Evolutionary conservation across 1,284 basidiomycete species (phyloP).

Genomic region (Boletellus dicymbophilus): DNA sequence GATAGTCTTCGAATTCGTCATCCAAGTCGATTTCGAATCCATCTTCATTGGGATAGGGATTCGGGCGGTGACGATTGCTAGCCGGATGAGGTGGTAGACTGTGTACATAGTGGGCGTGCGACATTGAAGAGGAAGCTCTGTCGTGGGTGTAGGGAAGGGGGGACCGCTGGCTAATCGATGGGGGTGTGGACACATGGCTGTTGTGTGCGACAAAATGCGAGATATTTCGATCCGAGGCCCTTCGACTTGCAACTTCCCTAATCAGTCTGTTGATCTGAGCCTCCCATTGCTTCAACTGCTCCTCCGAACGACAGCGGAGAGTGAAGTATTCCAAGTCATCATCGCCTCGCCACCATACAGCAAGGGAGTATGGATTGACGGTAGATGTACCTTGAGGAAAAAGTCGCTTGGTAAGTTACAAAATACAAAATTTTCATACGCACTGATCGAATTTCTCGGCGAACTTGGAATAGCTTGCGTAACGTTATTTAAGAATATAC

Average conservation of each 20-base stretch:
- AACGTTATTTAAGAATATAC: constrained; percentile 98
- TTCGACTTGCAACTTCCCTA: constrained; percentile 62
- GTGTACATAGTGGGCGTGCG: constrained; percentile 30
- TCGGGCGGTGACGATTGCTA: constrained; percentile 39
- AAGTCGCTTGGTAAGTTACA: constrained; percentile 8
- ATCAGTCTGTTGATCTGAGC: constrained; percentile 87
- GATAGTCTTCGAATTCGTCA: constrained; percentile 76
- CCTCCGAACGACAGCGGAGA: constrained; percentile 90
- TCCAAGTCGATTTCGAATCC: constrained; percentile 69
- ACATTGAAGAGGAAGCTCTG: constrained; percentile 41
- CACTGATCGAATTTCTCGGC: constrained; percentile 61
- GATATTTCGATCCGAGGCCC: constrained; percentile 59
- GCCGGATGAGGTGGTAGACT: constrained; percentile 39
- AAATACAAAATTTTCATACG: constrained; percentile 30
- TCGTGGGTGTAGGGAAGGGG: constrained; percentile 43
- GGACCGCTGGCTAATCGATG: constrained; percentile 28
- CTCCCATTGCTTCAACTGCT: constrained; percentile 94
- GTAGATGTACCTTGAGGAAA: constrained; percentile 40
- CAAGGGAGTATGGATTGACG: constrained; percentile 63
- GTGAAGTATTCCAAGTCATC: constrained; percentile 94
- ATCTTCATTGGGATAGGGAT: constrained; percentile 46
- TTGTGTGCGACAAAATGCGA: constrained; percentile 41
- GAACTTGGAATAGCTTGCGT: constrained; percentile 69
- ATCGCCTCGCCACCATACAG: constrained; percentile 94
- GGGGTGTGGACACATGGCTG: constrained; percentile 27